Conservation (phyloP, 2,329 filamentous ascomycete genomes). For the Metarhizium humberi region DNA sequence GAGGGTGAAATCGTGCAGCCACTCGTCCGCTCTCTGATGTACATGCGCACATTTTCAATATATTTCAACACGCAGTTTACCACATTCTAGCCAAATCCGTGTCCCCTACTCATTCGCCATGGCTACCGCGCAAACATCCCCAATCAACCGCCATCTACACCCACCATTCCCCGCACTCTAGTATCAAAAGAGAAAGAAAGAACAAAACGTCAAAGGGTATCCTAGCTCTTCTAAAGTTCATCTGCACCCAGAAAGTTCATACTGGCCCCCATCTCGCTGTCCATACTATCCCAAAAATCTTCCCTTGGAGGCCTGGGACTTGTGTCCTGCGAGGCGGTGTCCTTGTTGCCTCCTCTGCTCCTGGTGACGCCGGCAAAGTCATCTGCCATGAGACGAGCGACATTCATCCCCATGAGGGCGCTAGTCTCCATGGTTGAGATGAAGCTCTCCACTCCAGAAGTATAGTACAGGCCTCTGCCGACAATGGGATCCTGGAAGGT, state of each 20-base stretch:
- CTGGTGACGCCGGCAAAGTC: conserved; percentile 29
- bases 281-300: conserved; percentile 11
- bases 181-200: not conserved
- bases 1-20: too few relatives aligned
- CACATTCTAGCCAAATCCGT: too few relatives aligned
- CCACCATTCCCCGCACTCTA: not conserved
- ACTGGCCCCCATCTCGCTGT: conserved; percentile 9
- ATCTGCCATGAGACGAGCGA: conserved; percentile 62
- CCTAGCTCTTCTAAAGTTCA: conserved; percentile 9
- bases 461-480: conserved; percentile 59
- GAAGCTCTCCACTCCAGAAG: conserved; percentile 77
- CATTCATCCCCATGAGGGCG: conserved; percentile 81
- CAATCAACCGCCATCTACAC: not conserved
- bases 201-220: not conserved
- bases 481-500: conserved; percentile 78
- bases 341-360: not conserved
- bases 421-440: conserved; percentile 98
- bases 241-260: conserved; percentile 6
- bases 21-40: too few relatives aligned
- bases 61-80: too few relatives aligned
- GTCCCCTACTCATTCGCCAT: too few relatives aligned
- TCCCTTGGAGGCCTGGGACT: not conserved
- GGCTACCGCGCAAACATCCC: too few relatives aligned
- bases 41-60: too few relatives aligned
- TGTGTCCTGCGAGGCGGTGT: not conserved